phyloP scores from a whole-genome alignment of 2,329 filamentous ascomycete species.

The Ophiostoma sp. region DNA sequence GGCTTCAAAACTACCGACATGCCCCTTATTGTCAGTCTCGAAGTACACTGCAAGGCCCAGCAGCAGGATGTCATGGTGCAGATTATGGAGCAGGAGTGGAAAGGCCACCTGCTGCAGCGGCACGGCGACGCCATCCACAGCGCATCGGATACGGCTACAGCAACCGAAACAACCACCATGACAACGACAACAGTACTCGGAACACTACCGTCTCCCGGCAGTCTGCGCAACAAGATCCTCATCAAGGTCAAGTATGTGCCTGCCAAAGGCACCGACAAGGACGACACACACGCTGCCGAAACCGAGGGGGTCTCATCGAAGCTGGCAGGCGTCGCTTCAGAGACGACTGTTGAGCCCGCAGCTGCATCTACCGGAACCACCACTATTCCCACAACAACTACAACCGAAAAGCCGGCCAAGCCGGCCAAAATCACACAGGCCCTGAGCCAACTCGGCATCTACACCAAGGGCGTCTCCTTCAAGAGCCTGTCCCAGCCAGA shows the following conservation, averaged over 20 bases:
- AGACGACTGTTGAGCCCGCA: constrained; percentile 16
- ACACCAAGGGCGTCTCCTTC: constrained; percentile 79
- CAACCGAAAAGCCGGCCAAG: constrained; percentile 36
- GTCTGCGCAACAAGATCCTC: constrained; percentile 71
- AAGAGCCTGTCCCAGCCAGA: constrained; percentile 69
- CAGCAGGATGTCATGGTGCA: constrained; percentile 90
- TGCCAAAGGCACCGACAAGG: constrained; percentile 27
- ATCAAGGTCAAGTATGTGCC: constrained; percentile 73
- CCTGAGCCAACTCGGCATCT: constrained; percentile 72
- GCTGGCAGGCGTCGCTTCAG: constrained; percentile 19
- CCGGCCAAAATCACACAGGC: constrained; percentile 62
- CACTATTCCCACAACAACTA: neutral
- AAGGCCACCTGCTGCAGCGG: constrained; percentile 60
- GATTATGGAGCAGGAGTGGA: constrained; percentile 84
- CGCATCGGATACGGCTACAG: constrained; percentile 21
- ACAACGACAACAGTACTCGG: neutral
- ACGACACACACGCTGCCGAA: constrained; percentile 17
- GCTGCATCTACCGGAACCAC: neutral
- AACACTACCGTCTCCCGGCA: constrained; percentile 60
- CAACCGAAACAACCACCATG: neutral
- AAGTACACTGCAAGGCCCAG: constrained; percentile 74
- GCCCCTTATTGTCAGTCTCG: constrained; percentile 88
- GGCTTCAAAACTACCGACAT: constrained; percentile 71
- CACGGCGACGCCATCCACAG: constrained; percentile 45
- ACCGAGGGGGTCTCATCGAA: constrained; percentile 7